A percentile compares a stretch with the other conserved stretches of the same genome.
Evolutionary conservation across 2,329 filamentous ascomycete genomes (phyloP).

Genomic region (Colletotrichum liaoningense): DNA sequence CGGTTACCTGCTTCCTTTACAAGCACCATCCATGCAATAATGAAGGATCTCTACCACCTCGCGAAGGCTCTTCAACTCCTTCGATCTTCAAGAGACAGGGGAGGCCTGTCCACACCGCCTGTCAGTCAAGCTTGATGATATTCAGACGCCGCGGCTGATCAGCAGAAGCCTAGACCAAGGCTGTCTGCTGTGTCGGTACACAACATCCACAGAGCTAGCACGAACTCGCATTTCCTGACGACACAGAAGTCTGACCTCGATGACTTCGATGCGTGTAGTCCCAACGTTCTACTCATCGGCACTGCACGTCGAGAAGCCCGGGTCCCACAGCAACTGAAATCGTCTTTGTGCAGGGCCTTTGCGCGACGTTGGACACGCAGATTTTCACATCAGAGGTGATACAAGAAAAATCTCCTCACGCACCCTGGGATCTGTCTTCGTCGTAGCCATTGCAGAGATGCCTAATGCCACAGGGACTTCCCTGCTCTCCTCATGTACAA

Average conservation of each 20-base stretch:
- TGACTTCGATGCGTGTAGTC: not conserved
- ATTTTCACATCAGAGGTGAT: not conserved
- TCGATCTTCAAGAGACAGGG: not conserved
- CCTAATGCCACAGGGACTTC: not conserved
- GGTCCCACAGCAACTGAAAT: not conserved
- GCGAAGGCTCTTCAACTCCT: not conserved
- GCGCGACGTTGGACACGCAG: not conserved
- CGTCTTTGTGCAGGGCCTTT: not conserved
- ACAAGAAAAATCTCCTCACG: not conserved
- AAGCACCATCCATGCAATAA: slow-evolving; percentile 10
- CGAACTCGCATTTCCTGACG: not conserved
- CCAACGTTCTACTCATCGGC: not conserved
- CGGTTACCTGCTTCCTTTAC: not conserved
- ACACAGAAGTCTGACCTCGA: not conserved
- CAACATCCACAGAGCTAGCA: not conserved
- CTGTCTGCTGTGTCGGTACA: not conserved
- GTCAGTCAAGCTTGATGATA: not conserved
- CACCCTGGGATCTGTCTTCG: not conserved
- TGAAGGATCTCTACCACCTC: not conserved
- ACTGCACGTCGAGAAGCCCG: not conserved
- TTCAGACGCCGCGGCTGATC: not conserved
- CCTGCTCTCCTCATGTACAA: not conserved
- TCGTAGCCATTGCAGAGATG: not conserved
- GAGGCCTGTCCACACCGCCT: not conserved
- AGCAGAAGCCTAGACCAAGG: not conserved